These are phyloP conservation scores for Ogataea pini DNA, from an alignment of 805 yeast genomes.

Conservation along the genomic window DNA sequence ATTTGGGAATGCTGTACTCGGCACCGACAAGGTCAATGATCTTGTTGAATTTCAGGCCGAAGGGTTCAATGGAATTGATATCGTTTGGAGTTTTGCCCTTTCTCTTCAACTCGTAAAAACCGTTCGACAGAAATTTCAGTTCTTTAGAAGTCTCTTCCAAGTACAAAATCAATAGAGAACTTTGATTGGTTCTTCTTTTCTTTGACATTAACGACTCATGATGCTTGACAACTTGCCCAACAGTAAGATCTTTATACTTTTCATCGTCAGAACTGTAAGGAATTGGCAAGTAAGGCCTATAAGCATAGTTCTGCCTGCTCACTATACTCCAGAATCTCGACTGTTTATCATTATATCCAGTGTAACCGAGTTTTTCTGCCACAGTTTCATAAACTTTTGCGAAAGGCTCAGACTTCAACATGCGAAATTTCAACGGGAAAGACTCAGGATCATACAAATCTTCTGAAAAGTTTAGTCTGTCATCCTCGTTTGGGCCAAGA, in stretches of 20 bases:
- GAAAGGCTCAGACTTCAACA: constrained; percentile 58
- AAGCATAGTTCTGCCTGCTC: constrained; percentile 69
- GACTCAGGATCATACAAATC: constrained; percentile 49
- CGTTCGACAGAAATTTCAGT: constrained; percentile 35
- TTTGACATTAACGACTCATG: constrained; percentile 24
- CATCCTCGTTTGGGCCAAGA: constrained; percentile 61
- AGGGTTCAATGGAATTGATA: constrained; percentile 4
- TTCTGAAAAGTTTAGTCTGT: constrained; percentile 46
- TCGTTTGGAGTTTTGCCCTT: constrained; percentile 11
- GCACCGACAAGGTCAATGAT: constrained; percentile 12
- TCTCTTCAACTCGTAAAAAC: constrained; percentile 17
- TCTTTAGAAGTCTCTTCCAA: constrained; percentile 60
- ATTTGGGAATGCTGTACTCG: constrained; percentile 21
- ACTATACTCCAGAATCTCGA: constrained; percentile 66
- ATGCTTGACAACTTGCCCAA: constrained; percentile 53
- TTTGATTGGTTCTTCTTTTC: constrained; percentile 44
- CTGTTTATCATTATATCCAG: constrained; percentile 30
- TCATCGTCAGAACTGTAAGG: constrained; percentile 28
- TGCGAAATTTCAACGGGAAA: constrained; percentile 50
- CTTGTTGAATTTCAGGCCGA: constrained; percentile 14
- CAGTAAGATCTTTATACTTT: constrained; percentile 36
- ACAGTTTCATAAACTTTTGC: constrained; percentile 51
- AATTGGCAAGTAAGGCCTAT: constrained; percentile 56
- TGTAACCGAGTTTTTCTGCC: constrained; percentile 42
- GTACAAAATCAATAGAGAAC: constrained; percentile 52